A percentile compares a stretch with the other conserved stretches of the same genome.
These are phyloP conservation scores for Xylaria palmicola DNA, from an alignment of 495 filamentous ascomycete species.

Conservation along the genomic window DNA sequence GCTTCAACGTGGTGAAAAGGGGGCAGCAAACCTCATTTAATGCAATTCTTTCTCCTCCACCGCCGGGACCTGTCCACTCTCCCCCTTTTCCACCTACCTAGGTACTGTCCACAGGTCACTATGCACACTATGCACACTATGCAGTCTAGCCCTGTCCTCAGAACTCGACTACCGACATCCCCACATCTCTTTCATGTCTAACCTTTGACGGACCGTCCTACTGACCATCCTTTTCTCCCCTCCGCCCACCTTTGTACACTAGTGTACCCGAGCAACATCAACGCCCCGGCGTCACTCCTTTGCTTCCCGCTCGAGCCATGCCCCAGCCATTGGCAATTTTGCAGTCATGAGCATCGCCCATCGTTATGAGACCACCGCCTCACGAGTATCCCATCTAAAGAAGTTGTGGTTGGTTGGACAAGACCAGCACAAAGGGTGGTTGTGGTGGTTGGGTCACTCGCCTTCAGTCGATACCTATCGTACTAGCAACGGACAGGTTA, in stretches of 20 bases:
- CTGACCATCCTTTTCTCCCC: neutral
- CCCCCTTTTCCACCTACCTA: slow-evolving; percentile 15
- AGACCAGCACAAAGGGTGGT: neutral
- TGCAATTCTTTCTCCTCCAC: slow-evolving; percentile 11
- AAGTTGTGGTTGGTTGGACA: neutral
- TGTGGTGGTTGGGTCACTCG: too few relatives aligned
- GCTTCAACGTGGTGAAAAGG: slow-evolving; percentile 7
- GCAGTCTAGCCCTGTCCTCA: slow-evolving; percentile 11
- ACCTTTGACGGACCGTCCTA: neutral
- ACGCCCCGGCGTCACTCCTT: neutral
- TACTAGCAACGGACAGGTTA: too few relatives aligned
- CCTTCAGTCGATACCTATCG: too few relatives aligned
- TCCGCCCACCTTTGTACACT: neutral
- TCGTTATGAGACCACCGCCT: neutral
- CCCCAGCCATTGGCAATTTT: neutral
- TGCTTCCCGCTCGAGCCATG: neutral
- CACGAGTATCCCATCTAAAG: too few relatives aligned
- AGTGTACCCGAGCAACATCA: neutral
- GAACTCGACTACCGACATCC: slow-evolving; percentile 13
- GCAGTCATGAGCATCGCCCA: neutral
- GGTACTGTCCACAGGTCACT: too few relatives aligned
- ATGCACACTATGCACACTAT: too few relatives aligned
- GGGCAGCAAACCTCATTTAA: slow-evolving; percentile 11
- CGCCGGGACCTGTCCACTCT: too few relatives aligned
- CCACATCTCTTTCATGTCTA: neutral